Conservation (phyloP, 305 asterid genomes). For the Solanum hybrid region DNA sequence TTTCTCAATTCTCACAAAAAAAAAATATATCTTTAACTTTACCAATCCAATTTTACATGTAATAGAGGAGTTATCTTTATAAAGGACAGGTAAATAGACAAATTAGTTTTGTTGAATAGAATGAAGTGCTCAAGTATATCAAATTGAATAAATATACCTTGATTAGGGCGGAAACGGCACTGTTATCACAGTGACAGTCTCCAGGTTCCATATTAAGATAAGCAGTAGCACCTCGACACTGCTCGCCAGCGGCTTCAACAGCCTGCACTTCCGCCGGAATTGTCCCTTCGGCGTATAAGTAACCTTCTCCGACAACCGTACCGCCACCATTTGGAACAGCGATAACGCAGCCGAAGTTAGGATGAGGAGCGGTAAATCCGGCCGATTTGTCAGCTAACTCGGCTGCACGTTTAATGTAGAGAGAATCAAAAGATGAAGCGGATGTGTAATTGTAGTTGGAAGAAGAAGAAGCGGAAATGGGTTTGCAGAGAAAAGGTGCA, state of each 20-base stretch:
- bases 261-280: conserved; percentile 75
- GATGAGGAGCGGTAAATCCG: conserved; percentile 90
- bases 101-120: background rate
- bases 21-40: background rate
- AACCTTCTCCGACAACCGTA: conserved; percentile 79
- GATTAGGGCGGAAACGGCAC: conserved; percentile 63
- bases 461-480: background rate
- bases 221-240: conserved; percentile 77
- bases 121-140: background rate
- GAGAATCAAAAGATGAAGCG: conserved; percentile 35
- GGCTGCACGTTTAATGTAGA: conserved; percentile 71
- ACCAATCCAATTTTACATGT: background rate
- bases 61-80: background rate
- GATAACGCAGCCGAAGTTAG: conserved; percentile 84
- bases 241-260: conserved; percentile 63
- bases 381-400: conserved; percentile 81
- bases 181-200: conserved; percentile 55
- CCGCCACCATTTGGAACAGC: conserved; percentile 24
- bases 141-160: conserved; percentile 26
- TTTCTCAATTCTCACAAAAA: background rate
- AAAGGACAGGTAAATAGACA: background rate
- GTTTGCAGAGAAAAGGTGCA: conserved; percentile 1
- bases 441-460: background rate
- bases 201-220: conserved; percentile 93
- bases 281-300: conserved; percentile 88